phyloP scores from a whole-genome alignment of 805 yeast genomes.

The Myxozyma melibiosi region DNA sequence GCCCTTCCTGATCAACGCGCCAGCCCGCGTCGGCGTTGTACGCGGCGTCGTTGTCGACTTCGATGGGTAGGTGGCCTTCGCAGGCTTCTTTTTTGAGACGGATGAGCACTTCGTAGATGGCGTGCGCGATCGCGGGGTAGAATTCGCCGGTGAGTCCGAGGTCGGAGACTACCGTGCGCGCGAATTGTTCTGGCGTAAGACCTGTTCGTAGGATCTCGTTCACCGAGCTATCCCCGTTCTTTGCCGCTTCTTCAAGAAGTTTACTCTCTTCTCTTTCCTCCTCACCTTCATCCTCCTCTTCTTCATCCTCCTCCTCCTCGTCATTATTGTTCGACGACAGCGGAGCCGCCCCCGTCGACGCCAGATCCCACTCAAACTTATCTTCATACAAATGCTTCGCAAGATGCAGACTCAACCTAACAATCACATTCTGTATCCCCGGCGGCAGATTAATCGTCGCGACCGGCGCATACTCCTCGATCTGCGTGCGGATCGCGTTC shows the following conservation, averaged over 20 bases:
- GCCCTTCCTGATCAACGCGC: slow-evolving; percentile 71
- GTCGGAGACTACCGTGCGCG: slow-evolving; percentile 78
- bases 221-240: not conserved
- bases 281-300: too few relatives aligned
- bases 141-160: slow-evolving; percentile 84
- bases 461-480: slow-evolving; percentile 70
- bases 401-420: slow-evolving; percentile 78
- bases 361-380: slow-evolving; percentile 90
- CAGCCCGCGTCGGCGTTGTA: slow-evolving; percentile 65
- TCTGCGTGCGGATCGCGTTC: slow-evolving; percentile 73
- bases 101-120: slow-evolving; percentile 77
- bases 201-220: not conserved
- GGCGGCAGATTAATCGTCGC: slow-evolving; percentile 62
- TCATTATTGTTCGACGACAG: not conserved
- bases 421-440: slow-evolving; percentile 70
- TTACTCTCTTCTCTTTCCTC: not conserved
- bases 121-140: slow-evolving; percentile 83
- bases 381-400: slow-evolving; percentile 86
- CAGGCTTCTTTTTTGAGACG: slow-evolving; percentile 78
- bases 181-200: slow-evolving; percentile 81
- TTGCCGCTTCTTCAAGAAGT: not conserved
- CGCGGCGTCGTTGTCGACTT: slow-evolving; percentile 60
- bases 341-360: slow-evolving; percentile 25
- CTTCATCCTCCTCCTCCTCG: too few relatives aligned
- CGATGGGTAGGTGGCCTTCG: slow-evolving; percentile 63